Evolutionary conservation across 441 rosid genomes (phyloP), one percentile per base, ranked within the genome.

Genomic region (Arabidopsis hybrid): DNA sequence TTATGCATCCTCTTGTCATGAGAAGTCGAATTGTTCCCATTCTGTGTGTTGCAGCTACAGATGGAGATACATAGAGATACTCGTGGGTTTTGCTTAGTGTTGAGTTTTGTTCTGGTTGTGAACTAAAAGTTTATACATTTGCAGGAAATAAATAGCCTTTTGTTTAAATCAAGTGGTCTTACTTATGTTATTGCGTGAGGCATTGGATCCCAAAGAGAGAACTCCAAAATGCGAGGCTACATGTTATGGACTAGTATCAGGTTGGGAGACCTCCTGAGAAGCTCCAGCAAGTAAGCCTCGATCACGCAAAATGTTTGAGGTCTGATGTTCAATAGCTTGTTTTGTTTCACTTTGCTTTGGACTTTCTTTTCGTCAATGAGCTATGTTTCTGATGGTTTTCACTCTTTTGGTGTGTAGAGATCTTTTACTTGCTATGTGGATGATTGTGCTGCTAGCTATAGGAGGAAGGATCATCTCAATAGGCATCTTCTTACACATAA

Each of bases 191-290:
- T 66, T 65, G 93, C 58, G 90, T 91, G 95, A 91, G 84, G 93
- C 96, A 91, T 91, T 94, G 98, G 97, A 94, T 91, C 96, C 98
- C 92, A 67, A 76, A 16, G 39, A 79, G 78, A 75, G 95, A 94
- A 90, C 96, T 91, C 96, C 97, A 94, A 91, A 89, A 94, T 94
- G 98, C 89, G 93, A 89, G 95, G 95, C 88, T 89, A 80, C 76
- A 29, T 62, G 61, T 81, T 84, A 45, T 82, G 97, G 93, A 90
- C 92, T 39, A 91, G 97, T 91, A 90, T 91, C 96, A 89, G 95
- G 97, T 73, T 65, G 97, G 98, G 97, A 72, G 96, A 90, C 97
- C 96, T 42, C 97, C 95, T 89, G 93, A 92, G 95, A 90, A 88
- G 93, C 94, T 84, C 93, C 93, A 39, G 83, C 92, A 90, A 83